phyloP scores from a whole-genome alignment of 257 asterid genomes.

The Solanum habrochaites region DNA sequence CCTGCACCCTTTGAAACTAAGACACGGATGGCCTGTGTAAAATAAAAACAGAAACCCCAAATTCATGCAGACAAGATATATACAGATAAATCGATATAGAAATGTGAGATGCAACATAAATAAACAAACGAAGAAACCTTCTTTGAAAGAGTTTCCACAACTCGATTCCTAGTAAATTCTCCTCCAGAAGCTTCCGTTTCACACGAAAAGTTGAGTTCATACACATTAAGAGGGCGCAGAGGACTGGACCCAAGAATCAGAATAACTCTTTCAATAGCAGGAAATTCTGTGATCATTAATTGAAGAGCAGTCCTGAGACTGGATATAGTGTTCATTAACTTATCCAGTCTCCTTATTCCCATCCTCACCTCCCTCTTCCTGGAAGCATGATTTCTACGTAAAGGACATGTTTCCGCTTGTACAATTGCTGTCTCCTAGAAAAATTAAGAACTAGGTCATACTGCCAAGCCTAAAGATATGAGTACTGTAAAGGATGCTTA shows the following conservation, averaged over 20 bases:
- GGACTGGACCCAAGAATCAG: slow-evolving; percentile 88
- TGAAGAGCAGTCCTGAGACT: slow-evolving; percentile 56
- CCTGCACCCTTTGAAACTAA: slow-evolving; percentile 88
- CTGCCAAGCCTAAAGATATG: not conserved
- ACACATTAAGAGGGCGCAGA: slow-evolving; percentile 67
- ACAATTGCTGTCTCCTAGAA: slow-evolving; percentile 47
- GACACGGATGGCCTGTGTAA: slow-evolving; percentile 64
- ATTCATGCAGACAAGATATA: not conserved
- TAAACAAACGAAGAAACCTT: slow-evolving; percentile 33
- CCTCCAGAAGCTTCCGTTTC: slow-evolving; percentile 24
- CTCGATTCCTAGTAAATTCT: slow-evolving; percentile 45
- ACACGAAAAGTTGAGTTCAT: slow-evolving; percentile 51
- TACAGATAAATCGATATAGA: not conserved
- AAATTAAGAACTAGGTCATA: not conserved
- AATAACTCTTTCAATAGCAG: slow-evolving; percentile 38
- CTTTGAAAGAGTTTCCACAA: slow-evolving; percentile 56
- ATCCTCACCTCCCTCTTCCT: slow-evolving; percentile 82
- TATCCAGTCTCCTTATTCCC: slow-evolving; percentile 69
- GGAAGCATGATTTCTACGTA: slow-evolving; percentile 51
- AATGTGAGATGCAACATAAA: not conserved
- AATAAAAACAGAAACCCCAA: not conserved
- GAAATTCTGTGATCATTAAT: slow-evolving; percentile 44
- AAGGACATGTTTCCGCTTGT: slow-evolving; percentile 35
- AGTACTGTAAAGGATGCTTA: not conserved
- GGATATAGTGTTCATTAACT: slow-evolving; percentile 49